Base-by-base conservation (phyloP, 2,329 filamentous ascomycete genomes). In the Chalaropsis ovoidea region DNA sequence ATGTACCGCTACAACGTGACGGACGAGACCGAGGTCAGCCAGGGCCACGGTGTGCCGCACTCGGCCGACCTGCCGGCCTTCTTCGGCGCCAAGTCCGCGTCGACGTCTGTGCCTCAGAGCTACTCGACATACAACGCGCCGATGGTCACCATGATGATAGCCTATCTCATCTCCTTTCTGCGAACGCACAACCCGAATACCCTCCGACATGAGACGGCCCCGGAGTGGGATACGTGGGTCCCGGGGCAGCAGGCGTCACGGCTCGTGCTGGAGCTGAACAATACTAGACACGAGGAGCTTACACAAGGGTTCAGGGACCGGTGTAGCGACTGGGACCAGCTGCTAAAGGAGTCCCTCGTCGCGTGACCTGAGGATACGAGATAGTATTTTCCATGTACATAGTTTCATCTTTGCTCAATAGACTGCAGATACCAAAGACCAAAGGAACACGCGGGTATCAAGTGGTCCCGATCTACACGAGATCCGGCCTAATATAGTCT, bases 151-250 rank as follows among this genome's bases (percentile, higher is more conserved):
- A 67, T 81, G 13, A 73, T 80, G 19, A 80, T 80, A 77, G 73
- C 73, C 61, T 82, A 82, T 70, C 81, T 75, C 71, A 73, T 80
- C 56, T 79, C 78, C 19, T 82, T 82, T 68, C 77, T 80, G 22
- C 72, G 74, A 27, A 70, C 71, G 11, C 71, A 80, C 42, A 73
- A 81, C 67, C 80, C 80, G 0, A 81, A 80, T 65, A 49, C 68
- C 8, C 67, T 75, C 54, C 71, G 73, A 62, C 68, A 71, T 22
- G 35, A 66, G 0, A 73, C 70, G 1, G 72, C 77, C 2, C 78
- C 78, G 2, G 69, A 62, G 2, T 82, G 80, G 80, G 72, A 71
- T 56, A 61, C 69, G 0, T 81, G 78, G 76, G 73, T 71, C 0
- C n/a, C 63, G 1, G 70, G 69, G 0, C 69, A 71, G 58, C 71